Evolutionary conservation across 2,329 filamentous ascomycete genomes (phyloP).

Genomic region (Monilinia vaccinii-corymbosi): DNA sequence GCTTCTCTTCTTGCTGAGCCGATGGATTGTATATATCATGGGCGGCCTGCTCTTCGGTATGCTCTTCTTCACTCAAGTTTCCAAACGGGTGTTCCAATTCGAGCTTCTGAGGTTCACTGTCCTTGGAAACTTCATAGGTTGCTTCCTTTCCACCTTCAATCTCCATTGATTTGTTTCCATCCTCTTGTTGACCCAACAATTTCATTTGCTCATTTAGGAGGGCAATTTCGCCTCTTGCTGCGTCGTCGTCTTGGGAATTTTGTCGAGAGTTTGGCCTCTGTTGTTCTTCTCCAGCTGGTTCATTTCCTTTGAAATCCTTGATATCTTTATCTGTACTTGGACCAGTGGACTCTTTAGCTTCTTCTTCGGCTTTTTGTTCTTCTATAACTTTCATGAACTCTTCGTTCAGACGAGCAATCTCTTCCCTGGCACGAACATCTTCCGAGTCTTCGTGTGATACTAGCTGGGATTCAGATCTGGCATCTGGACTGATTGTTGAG

Average conservation of each 20-base stretch:
- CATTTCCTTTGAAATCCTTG: not conserved
- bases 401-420: conserved; percentile 22
- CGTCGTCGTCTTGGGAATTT: not conserved
- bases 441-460: conserved; percentile 14
- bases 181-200: not conserved
- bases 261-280: not conserved
- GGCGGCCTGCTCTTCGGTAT: not conserved
- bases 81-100: not conserved
- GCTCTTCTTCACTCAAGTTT: not conserved
- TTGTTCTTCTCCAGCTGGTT: not conserved
- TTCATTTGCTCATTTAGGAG: not conserved
- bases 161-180: not conserved
- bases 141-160: not conserved
- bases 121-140: not conserved
- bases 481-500: not conserved
- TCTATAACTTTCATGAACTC: conserved; percentile 18
- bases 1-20: not conserved
- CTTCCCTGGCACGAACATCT: conserved; percentile 22
- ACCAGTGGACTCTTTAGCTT: not conserved
- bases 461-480: not conserved
- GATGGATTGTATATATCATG: not conserved
- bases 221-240: not conserved
- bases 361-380: conserved; percentile 3
- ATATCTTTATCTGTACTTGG: not conserved
- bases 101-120: not conserved